These are phyloP conservation scores for Fusarium buxicola DNA, from an alignment of 2,329 filamentous ascomycete genomes.

Conservation along the genomic window DNA sequence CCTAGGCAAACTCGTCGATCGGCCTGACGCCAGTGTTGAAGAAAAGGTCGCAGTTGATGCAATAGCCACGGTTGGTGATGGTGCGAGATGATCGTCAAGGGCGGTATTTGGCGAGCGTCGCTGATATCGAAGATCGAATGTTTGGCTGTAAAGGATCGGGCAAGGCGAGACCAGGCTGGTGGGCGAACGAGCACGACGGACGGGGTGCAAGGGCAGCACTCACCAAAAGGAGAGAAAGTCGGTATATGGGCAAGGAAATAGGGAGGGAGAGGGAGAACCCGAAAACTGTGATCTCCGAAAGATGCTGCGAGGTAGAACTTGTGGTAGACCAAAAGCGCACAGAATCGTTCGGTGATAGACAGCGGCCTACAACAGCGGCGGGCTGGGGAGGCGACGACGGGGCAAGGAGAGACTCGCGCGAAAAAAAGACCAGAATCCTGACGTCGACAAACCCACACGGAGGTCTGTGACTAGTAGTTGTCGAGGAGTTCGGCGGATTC, in stretches of 20 bases:
- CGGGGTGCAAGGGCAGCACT: conserved; percentile 18
- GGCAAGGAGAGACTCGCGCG: conserved; percentile 46
- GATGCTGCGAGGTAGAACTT: conserved; percentile 30
- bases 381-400: conserved; percentile 46
- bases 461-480: conserved; percentile 51
- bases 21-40: too few species aligned
- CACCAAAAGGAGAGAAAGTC: conserved; percentile 38
- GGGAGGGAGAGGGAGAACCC: conserved; percentile 26
- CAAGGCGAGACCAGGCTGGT: not conserved
- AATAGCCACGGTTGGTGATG: too few species aligned
- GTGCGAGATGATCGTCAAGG: too few species aligned
- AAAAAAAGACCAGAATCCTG: conserved; percentile 49
- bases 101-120: not conserved
- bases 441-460: conserved; percentile 46
- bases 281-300: conserved; percentile 32
- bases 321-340: conserved; percentile 17
- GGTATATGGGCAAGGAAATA: conserved; percentile 25
- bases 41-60: too few species aligned
- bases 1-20: too few species aligned
- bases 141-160: not conserved
- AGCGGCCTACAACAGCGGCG: conserved; percentile 45
- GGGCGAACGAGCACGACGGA: not conserved
- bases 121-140: conserved; percentile 1
- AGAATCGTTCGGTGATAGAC: conserved; percentile 30
- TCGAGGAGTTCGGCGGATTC: conserved; percentile 53